A percentile compares a stretch with the other conserved stretches of the same genome.
Evolutionary conservation across 176 grass and related monocot species (phyloP).

Genomic region (Luzula sylvatica): DNA sequence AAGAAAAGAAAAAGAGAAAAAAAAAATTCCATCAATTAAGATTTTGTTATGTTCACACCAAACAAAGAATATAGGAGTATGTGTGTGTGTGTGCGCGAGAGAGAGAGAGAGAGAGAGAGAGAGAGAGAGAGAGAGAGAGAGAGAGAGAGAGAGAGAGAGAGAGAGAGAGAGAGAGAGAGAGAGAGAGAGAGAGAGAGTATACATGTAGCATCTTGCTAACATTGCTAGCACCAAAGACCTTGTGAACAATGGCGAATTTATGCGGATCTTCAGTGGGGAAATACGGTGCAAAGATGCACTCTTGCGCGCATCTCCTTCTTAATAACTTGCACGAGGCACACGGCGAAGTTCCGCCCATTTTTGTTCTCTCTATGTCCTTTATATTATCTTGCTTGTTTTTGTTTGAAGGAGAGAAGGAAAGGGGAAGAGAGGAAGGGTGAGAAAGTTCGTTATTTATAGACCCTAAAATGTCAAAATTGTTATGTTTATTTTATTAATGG

Average conservation of each 20-base stretch:
- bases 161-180: neutral
- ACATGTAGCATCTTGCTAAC: conserved; percentile 90
- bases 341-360: conserved; percentile 18
- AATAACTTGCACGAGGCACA: conserved; percentile 55
- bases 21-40: no score
- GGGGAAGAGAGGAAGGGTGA: neutral
- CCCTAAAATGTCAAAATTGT: no score
- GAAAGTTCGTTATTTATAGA: conserved; percentile 3
- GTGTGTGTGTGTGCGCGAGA: neutral
- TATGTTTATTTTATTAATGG: no score
- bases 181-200: neutral
- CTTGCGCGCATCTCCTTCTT: conserved; percentile 42
- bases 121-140: no score
- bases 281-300: conserved; percentile 44
- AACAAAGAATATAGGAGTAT: neutral
- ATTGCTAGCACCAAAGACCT: conserved; percentile 83
- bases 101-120: neutral
- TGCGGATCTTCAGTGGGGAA: conserved; percentile 57
- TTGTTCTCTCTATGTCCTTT: conserved; percentile 4
- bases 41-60: no score
- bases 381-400: neutral
- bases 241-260: conserved; percentile 65
- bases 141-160: no score
- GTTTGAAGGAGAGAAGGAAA: conserved; percentile 1
- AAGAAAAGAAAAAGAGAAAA: no score